These are phyloP conservation scores for Stachybotrys echinatus DNA, from an alignment of 2,329 filamentous ascomycete genomes.

Conservation along the genomic window DNA sequence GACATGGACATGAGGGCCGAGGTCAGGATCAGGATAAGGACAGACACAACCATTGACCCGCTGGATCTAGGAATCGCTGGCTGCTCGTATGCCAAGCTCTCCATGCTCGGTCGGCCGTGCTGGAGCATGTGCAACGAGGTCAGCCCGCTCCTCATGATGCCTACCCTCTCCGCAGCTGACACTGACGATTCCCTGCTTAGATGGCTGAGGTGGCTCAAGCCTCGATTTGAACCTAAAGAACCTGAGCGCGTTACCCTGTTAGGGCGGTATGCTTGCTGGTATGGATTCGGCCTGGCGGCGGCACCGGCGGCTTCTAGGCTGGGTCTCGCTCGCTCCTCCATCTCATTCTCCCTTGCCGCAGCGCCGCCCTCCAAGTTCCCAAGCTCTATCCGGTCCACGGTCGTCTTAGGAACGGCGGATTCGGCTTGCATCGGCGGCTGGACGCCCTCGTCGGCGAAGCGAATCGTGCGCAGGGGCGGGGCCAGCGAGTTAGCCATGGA, in stretches of 20 bases:
- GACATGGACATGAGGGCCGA: slow-evolving; percentile 54
- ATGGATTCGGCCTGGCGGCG: slow-evolving; percentile 9
- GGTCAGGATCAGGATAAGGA: slow-evolving; percentile 45
- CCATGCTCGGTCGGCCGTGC: slow-evolving; percentile 6
- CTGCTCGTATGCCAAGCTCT: background rate
- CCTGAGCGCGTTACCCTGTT: slow-evolving; percentile 17
- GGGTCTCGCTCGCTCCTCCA: background rate
- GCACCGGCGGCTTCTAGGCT: slow-evolving; percentile 1
- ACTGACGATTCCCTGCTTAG: slow-evolving; percentile 10
- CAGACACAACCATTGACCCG: slow-evolving; percentile 29
- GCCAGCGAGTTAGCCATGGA: background rate
- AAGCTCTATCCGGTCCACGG: background rate
- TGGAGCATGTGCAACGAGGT: slow-evolving; percentile 11
- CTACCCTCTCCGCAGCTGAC: slow-evolving; percentile 5
- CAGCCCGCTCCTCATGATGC: slow-evolving; percentile 11
- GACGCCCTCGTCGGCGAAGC: slow-evolving; percentile 19
- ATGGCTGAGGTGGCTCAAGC: slow-evolving; percentile 9
- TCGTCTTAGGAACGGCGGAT: background rate
- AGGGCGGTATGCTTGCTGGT: slow-evolving; percentile 11
- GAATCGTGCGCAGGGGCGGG: slow-evolving; percentile 18
- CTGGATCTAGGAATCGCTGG: slow-evolving; percentile 5
- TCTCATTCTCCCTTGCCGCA: background rate
- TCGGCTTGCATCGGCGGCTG: background rate
- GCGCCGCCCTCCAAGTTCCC: background rate
- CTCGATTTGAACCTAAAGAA: slow-evolving; percentile 15